Evolutionary conservation across 306 rosid genomes (phyloP), one percentile per base, ranked within the genome.

Genomic region (Prosopis cineraria): DNA sequence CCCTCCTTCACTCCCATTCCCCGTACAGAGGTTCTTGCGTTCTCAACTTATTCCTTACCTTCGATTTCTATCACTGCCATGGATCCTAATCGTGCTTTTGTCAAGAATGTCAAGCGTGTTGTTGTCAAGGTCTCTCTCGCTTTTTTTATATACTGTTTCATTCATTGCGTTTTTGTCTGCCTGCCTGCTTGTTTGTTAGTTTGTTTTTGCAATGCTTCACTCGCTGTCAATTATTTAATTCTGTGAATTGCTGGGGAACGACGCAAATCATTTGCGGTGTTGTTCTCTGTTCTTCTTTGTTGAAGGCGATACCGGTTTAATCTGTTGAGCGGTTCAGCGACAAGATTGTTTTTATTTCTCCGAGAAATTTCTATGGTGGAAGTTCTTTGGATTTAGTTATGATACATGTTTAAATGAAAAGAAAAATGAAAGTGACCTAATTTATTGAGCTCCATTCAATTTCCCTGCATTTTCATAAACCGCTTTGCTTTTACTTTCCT

Each of bases 71-170:
- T 47, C 27, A 69, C 74, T 50, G 30, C 76, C 80, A 78, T 72
- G 76, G 82, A 84, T 88, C 80, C 88, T 6, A 53, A 83, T 75
- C 84, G 84, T 73, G 70, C 65, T 50, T 81, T 86, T 58, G 65
- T 79, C 1, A 73, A 12, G 44, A 36, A 3, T 7, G 60, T 79
- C 45, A 85, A 72, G 64, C 91, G 91, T 47, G 40, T 88, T 12
- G 59, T 88, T 13, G 74, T 88, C 59, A 88, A 88, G 91, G 91
- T 87, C 24, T 41, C 24, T 0, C 9, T 19, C 30, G 1, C 17
- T 19, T 56, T n/a, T 10, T 7, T 22, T 1, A 9, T 20, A 33
- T 1, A n/a, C 72, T 24, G 11, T 41, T 40, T 40, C 22, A 22
- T 40, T 41, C 12, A 13, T 24, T 29, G 1, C 22, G 11, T 66